Conservation (phyloP, 2,329 filamentous ascomycete species). For the Boeremia exigua region DNA sequence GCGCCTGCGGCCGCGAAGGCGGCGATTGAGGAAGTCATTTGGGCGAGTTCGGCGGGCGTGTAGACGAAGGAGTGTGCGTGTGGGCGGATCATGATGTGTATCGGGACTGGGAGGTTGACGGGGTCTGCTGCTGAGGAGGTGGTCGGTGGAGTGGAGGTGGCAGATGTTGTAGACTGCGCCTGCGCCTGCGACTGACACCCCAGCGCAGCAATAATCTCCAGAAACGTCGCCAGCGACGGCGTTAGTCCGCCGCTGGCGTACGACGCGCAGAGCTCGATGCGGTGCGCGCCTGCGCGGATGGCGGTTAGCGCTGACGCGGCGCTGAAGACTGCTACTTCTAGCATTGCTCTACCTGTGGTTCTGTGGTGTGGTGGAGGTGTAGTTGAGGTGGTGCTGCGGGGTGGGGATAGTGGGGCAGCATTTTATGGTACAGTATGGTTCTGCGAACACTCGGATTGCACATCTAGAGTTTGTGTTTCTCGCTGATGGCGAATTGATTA, state of each 20-base stretch:
- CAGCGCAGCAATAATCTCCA: slow-evolving; percentile 11
- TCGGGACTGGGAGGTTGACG: slow-evolving; percentile 33
- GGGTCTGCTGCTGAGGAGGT: background rate
- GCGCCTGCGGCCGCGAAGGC: slow-evolving; percentile 36
- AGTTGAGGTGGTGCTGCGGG: too few species aligned
- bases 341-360: slow-evolving; percentile 38
- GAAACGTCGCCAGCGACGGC: slow-evolving; percentile 39
- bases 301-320: slow-evolving; percentile 53
- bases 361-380: too few species aligned
- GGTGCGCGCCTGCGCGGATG: slow-evolving; percentile 52
- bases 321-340: slow-evolving; percentile 60
- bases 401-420: too few species aligned
- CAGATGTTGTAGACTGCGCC: too few species aligned
- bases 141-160: background rate
- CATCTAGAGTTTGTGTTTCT: too few species aligned
- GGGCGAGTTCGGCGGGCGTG: slow-evolving; percentile 46
- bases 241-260: slow-evolving; percentile 53
- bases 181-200: too few species aligned
- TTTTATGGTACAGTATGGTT: too few species aligned
- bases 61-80: slow-evolving; percentile 57
- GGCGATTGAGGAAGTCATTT: slow-evolving; percentile 53
- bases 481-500: too few species aligned
- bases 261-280: slow-evolving; percentile 59
- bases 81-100: slow-evolving; percentile 62
- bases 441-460: too few species aligned